A percentile compares a stretch with the other conserved stretches of the same genome.
Conservation (phyloP, 2,329 filamentous ascomycete species). For the Cladosporium oxysporum region DNA sequence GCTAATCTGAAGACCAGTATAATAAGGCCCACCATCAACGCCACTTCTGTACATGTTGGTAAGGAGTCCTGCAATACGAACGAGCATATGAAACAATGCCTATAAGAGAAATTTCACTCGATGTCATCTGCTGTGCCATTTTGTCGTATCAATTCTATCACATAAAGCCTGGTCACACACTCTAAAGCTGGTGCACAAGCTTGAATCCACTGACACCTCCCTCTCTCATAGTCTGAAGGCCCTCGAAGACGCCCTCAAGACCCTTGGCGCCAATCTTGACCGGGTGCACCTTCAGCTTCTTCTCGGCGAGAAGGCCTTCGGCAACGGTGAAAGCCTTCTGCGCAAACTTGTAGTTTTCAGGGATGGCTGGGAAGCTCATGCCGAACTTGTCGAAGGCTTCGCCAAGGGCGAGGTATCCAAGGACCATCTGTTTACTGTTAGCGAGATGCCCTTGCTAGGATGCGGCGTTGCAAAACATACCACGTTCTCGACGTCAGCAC, state of each 20-base stretch:
- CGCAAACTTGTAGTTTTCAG: constrained; percentile 44
- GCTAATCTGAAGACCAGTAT: background rate
- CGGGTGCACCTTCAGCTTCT: constrained; percentile 44
- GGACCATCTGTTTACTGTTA: constrained; percentile 29
- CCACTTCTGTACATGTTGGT: background rate
- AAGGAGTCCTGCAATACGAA: background rate
- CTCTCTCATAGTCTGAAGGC: constrained; percentile 46
- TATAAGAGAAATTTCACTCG: background rate
- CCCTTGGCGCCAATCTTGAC: constrained; percentile 44
- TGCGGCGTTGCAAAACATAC: background rate
- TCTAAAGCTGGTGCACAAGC: constrained; percentile 45
- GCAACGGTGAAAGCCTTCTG: constrained; percentile 44
- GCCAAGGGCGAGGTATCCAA: constrained; percentile 48
- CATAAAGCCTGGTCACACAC: background rate
- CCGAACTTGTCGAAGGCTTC: constrained; percentile 40
- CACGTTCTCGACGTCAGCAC: constrained; percentile 48
- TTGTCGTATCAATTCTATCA: background rate
- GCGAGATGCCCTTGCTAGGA: background rate
- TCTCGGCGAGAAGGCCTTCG: constrained; percentile 35
- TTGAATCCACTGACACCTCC: constrained; percentile 52
- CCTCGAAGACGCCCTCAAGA: constrained; percentile 48
- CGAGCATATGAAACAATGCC: too few species aligned
- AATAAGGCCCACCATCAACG: background rate
- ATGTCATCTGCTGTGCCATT: background rate
- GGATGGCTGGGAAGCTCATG: constrained; percentile 35